Percentiles rank a stretch among this genome's conserved stretches.
Conservation (phyloP, 2,329 filamentous ascomycete species). For the Fusarium pseudonygamai region DNA sequence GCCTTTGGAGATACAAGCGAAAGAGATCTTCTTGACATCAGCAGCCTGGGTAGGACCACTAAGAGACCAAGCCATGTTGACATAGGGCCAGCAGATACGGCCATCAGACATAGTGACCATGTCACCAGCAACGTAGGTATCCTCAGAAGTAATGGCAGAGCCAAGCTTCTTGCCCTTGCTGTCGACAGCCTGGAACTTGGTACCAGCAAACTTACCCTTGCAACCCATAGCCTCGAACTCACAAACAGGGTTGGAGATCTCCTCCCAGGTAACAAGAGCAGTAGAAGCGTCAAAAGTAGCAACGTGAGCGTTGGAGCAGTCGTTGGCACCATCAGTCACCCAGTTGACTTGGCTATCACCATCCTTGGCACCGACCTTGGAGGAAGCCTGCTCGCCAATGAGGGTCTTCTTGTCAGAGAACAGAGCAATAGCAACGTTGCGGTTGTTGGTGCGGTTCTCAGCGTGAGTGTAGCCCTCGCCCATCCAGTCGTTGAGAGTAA, state of each 20-base stretch:
- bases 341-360: conserved; percentile 69
- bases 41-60: conserved; percentile 34
- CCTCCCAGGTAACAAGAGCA: conserved; percentile 69
- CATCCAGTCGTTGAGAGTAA: conserved; percentile 67
- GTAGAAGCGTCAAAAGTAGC: conserved; percentile 62
- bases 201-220: conserved; percentile 65
- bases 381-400: conserved; percentile 62
- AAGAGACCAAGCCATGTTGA: conserved; percentile 62
- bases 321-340: conserved; percentile 61
- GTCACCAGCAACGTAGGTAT: conserved; percentile 69
- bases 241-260: conserved; percentile 65
- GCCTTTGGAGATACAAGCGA: conserved; percentile 56
- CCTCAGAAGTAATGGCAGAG: conserved; percentile 56
- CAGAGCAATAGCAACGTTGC: conserved; percentile 67
- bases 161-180: conserved; percentile 62
- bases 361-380: conserved; percentile 59
- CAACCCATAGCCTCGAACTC: conserved; percentile 68
- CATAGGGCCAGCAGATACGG: conserved; percentile 70
- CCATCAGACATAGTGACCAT: conserved; percentile 69
- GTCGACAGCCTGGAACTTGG: conserved; percentile 67
- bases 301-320: conserved; percentile 67
- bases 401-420: conserved; percentile 68
- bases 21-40: conserved; percentile 58
- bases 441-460: conserved; percentile 63
- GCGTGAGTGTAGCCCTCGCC: conserved; percentile 62